Evolutionary conservation across 345 rosid species (phyloP).

Genomic region (Abelmoschus esculentus): DNA sequence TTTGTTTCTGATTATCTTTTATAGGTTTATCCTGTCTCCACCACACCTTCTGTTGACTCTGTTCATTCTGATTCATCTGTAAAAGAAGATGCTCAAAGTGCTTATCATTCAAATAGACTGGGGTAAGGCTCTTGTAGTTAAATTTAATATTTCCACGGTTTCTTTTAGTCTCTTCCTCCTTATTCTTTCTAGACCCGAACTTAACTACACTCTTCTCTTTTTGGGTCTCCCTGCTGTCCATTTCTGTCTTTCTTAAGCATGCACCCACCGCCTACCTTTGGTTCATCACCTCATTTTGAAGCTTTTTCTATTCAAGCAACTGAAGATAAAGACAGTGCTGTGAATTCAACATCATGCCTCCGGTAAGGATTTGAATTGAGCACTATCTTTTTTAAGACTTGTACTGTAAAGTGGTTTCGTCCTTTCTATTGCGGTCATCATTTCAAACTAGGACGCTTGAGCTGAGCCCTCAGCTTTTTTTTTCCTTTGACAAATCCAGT

Average conservation of each 20-base stretch:
- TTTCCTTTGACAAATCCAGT: not conserved
- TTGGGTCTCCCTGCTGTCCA: slow-evolving; percentile 9
- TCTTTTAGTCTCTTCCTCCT: not conserved
- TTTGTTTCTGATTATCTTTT: slow-evolving; percentile 2
- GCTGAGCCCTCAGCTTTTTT: too few relatives aligned
- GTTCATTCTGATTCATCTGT: slow-evolving; percentile 43
- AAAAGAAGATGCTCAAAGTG: slow-evolving; percentile 77
- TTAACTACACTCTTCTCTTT: slow-evolving; percentile 1
- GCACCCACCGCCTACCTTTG: slow-evolving; percentile 95
- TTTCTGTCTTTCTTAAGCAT: slow-evolving; percentile 30
- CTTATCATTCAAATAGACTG: slow-evolving; percentile 41
- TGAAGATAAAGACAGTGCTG: slow-evolving; percentile 56
- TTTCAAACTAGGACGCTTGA: not conserved
- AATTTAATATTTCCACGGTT: not conserved
- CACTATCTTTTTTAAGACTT: slow-evolving; percentile 2
- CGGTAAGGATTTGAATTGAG: slow-evolving; percentile 24
- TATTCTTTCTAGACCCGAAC: not conserved
- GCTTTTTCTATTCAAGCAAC: slow-evolving; percentile 42
- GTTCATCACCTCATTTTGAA: slow-evolving; percentile 76
- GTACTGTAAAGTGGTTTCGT: not conserved
- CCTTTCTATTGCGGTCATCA: not conserved
- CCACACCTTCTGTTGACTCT: slow-evolving; percentile 39
- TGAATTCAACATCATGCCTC: slow-evolving; percentile 31
- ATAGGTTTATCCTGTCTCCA: slow-evolving; percentile 54
- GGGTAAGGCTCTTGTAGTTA: slow-evolving; percentile 30